Percentiles rank a stretch among this genome's conserved stretches.
phyloP scores from a whole-genome alignment of 1,284 basidiomycete genomes.

The Pseudozyma sp. region DNA sequence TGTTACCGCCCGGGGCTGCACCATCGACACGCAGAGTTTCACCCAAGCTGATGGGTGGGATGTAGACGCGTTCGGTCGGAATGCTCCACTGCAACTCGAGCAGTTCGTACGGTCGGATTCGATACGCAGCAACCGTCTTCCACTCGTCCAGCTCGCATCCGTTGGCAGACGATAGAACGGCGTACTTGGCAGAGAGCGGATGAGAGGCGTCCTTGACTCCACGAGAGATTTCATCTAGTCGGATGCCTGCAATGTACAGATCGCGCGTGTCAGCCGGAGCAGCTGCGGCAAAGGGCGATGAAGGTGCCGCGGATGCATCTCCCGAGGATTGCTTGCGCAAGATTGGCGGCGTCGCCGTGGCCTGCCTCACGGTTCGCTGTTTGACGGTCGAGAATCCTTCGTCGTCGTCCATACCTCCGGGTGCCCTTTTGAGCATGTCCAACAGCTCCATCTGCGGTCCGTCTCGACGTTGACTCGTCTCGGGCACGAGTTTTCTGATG shows the following conservation, averaged over 20 bases:
- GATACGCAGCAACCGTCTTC: constrained; percentile 49
- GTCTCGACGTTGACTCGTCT: constrained; percentile 33
- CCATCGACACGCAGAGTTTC: constrained; percentile 13
- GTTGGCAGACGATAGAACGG: constrained; percentile 48
- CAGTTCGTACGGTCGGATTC: constrained; percentile 54
- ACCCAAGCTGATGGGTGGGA: constrained; percentile 20
- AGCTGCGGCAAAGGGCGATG: background rate
- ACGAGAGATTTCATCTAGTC: constrained; percentile 43
- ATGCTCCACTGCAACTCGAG: constrained; percentile 53
- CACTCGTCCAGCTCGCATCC: constrained; percentile 57
- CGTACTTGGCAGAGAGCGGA: constrained; percentile 38
- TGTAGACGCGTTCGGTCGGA: constrained; percentile 49
- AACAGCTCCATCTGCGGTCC: constrained; percentile 20
- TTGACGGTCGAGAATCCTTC: constrained; percentile 12
- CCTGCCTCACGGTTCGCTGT: background rate
- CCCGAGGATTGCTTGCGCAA: constrained; percentile 17
- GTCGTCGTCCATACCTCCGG: constrained; percentile 6
- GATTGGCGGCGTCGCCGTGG: background rate
- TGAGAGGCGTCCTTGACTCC: constrained; percentile 34
- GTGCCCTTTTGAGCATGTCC: constrained; percentile 21
- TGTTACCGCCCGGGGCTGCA: background rate
- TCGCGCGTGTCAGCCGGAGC: constrained; percentile 3
- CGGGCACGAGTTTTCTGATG: constrained; percentile 17
- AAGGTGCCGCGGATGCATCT: background rate
- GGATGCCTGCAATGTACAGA: constrained; percentile 35